Evolutionary conservation across 163 green algal genomes (phyloP).

Genomic region (Volvox carteri): DNA sequence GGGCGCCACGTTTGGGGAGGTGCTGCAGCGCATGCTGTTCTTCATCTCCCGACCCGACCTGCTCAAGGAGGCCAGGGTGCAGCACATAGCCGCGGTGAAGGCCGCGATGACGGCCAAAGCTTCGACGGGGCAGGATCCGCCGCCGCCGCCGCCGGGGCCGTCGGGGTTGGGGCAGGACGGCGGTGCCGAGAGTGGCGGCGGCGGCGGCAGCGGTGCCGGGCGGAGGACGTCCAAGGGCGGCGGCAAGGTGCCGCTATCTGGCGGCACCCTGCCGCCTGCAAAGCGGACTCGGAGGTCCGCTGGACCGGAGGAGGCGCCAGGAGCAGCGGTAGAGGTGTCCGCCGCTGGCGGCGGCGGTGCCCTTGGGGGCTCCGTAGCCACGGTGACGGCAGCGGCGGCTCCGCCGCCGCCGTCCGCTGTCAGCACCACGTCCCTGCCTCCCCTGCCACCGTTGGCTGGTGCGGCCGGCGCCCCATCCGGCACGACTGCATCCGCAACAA

Average conservation of each 20-base stretch:
- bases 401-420: neutral
- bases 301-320: conserved; percentile 7
- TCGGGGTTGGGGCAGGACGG: neutral
- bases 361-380: neutral
- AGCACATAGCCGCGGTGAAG: conserved; percentile 32
- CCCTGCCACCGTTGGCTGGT: neutral
- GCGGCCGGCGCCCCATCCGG: neutral
- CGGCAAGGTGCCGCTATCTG: conserved; percentile 7
- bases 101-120: conserved; percentile 13
- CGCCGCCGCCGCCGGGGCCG: neutral
- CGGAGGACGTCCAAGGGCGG: conserved; percentile 11
- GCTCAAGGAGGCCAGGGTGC: conserved; percentile 52
- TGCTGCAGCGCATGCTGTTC: conserved; percentile 75
- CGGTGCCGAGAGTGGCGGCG: neutral
- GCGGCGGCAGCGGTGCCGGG: neutral
- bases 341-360: neutral
- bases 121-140: neutral
- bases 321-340: neutral
- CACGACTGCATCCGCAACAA: neutral
- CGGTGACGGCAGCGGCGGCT: neutral
- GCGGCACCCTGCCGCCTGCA: conserved; percentile 2
- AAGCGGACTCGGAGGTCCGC: conserved; percentile 20
- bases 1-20: conserved; percentile 58
- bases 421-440: neutral
- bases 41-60: conserved; percentile 59